Evolutionary conservation across 371 early-diverging fungal genomes (phyloP).

Genomic region (Chytridium lagenaria): DNA sequence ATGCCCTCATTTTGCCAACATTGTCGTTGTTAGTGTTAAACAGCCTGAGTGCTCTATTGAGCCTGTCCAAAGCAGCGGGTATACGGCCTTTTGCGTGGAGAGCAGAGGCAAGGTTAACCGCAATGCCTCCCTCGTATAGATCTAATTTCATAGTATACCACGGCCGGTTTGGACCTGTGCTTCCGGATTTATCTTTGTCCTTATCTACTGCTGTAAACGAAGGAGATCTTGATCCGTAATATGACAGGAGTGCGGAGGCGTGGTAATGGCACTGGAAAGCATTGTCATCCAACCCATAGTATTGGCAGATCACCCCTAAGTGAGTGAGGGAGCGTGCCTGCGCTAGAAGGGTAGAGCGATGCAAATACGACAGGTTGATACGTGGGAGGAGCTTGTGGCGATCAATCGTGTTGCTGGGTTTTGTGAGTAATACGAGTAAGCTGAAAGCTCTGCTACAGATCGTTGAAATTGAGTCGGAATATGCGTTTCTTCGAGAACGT

Average conservation of each 20-base stretch:
- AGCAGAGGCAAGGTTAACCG: constrained; percentile 41
- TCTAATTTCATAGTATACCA: constrained; percentile 15
- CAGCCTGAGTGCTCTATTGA: constrained; percentile 37
- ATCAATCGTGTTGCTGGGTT: constrained; percentile 12
- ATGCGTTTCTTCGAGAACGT: constrained; percentile 54
- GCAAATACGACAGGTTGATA: constrained; percentile 53
- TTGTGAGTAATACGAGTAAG: constrained; percentile 20
- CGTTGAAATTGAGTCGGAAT: constrained; percentile 41
- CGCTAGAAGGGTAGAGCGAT: constrained; percentile 51
- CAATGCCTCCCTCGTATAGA: constrained; percentile 8
- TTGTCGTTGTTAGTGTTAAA: constrained; percentile 30
- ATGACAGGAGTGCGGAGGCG: constrained; percentile 46
- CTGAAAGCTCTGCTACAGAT: constrained; percentile 15
- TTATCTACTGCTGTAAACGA: constrained; percentile 13
- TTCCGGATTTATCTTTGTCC: neutral
- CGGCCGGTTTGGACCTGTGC: neutral
- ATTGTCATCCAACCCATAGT: constrained; percentile 47
- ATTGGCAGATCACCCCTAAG: constrained; percentile 49
- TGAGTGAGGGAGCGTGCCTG: constrained; percentile 52
- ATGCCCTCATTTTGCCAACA: constrained; percentile 21
- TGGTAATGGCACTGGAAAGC: constrained; percentile 47
- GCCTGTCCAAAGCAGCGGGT: constrained; percentile 41
- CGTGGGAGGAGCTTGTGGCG: neutral
- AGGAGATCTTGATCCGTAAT: constrained; percentile 29
- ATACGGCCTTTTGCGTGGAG: constrained; percentile 49